A percentile compares a stretch with the other conserved stretches of the same genome.
These are phyloP conservation scores for Chlorella vulgaris DNA, from an alignment of 139 green algal genomes.

Conservation along the genomic window DNA sequence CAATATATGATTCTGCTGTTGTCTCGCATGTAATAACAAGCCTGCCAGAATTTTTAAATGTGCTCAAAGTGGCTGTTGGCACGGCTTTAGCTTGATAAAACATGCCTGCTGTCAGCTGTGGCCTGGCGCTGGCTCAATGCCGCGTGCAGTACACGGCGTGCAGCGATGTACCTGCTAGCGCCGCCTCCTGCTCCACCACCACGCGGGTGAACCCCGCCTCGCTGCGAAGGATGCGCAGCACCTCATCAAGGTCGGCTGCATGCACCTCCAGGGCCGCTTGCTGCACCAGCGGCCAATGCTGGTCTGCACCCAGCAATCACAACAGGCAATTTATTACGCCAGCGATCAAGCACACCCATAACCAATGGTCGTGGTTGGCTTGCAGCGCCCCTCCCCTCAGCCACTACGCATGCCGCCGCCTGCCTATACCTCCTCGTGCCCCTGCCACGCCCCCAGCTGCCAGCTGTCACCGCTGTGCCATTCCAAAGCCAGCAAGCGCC, in stretches of 20 bases:
- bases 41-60: too few relatives aligned
- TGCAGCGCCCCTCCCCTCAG: too few relatives aligned
- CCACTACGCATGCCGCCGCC: neutral
- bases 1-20: too few relatives aligned
- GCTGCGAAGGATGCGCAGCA: neutral
- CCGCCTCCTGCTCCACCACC: slow-evolving; percentile 11
- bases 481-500: too few relatives aligned
- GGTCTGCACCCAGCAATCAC: neutral
- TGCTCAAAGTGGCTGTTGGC: too few relatives aligned
- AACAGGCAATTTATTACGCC: too few relatives aligned
- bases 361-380: neutral
- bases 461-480: neutral
- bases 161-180: slow-evolving; percentile 4
- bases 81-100: too few relatives aligned
- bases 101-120: too few relatives aligned
- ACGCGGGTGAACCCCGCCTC: neutral
- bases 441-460: neutral
- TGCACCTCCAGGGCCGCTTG: slow-evolving; percentile 19
- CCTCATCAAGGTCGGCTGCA: neutral
- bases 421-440: neutral
- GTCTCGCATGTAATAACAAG: too few relatives aligned
- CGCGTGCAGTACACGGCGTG: neutral
- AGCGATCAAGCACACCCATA: neutral
- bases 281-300: slow-evolving; percentile 13
- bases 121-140: too few relatives aligned